Evolutionary conservation across 768 basidiomycete species (phyloP).

Genomic region (Podaxis sp.): DNA sequence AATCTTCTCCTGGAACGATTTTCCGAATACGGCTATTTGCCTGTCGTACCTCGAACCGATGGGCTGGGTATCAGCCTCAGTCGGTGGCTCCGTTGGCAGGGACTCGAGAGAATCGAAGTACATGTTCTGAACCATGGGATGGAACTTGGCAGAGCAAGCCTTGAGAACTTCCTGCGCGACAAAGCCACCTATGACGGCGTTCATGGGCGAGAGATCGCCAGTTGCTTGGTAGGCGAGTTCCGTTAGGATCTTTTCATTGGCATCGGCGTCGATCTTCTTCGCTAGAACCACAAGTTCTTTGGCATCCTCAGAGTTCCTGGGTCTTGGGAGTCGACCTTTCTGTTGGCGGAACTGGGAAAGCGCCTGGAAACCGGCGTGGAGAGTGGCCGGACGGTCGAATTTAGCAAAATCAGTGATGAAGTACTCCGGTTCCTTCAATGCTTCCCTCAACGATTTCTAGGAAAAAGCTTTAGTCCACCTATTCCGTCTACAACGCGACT

Average conservation of each 20-base stretch:
- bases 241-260: constrained; percentile 74
- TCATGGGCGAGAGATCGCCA: constrained; percentile 85
- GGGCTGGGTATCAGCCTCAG: constrained; percentile 82
- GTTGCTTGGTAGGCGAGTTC: constrained; percentile 89
- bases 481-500: background rate
- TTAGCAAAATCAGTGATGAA: constrained; percentile 98
- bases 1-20: constrained; percentile 88
- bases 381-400: constrained; percentile 85
- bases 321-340: constrained; percentile 67
- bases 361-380: constrained; percentile 95
- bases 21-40: constrained; percentile 96
- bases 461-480: background rate
- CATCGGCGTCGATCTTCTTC: constrained; percentile 71
- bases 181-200: constrained; percentile 94
- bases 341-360: constrained; percentile 72
- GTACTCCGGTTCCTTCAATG: constrained; percentile 73
- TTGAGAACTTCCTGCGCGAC: constrained; percentile 98
- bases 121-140: constrained; percentile 90
- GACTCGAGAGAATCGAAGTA: constrained; percentile 99
- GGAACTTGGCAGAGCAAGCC: constrained; percentile 96
- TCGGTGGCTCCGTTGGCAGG: constrained; percentile 68
- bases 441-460: constrained; percentile 92
- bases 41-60: constrained; percentile 83
- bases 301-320: constrained; percentile 82
- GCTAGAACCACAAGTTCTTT: constrained; percentile 65